Conservation (phyloP, 1,139 yeast genomes). For the Debaryomyces nepalensis region DNA sequence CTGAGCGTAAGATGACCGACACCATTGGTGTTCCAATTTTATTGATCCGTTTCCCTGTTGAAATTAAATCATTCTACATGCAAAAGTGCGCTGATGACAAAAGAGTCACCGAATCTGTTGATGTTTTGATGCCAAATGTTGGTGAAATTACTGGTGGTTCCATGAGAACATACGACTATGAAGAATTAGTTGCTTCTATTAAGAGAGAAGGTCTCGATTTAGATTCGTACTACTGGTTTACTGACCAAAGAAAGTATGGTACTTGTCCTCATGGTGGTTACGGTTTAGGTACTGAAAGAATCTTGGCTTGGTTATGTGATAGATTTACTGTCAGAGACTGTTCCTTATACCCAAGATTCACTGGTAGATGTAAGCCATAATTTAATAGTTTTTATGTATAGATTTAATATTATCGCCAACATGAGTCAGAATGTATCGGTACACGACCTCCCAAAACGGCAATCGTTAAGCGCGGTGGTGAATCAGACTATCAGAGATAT, state of each 20-base stretch:
- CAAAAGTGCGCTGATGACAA: conserved; percentile 87
- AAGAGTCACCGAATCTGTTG: conserved; percentile 96
- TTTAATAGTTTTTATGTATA: conserved; percentile 7
- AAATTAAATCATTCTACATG: conserved; percentile 97
- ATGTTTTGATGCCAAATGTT: conserved; percentile 97
- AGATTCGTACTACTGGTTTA: conserved; percentile 89
- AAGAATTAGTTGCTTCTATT: conserved; percentile 87
- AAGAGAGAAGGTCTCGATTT: conserved; percentile 88
- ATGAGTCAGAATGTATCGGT: conserved; percentile 1
- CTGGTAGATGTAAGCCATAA: conserved; percentile 96
- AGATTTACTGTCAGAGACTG: conserved; percentile 98
- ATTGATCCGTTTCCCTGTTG: conserved; percentile 93
- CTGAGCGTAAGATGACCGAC: conserved; percentile 98
- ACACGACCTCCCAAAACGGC: conserved; percentile 26
- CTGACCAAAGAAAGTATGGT: conserved; percentile 95
- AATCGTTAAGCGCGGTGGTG: conserved; percentile 42
- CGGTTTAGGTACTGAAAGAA: conserved; percentile 97
- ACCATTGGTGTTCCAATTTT: conserved; percentile 89
- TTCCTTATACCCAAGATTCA: conserved; percentile 94
- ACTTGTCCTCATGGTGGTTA: conserved; percentile 99
- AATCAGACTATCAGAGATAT: conserved; percentile 23
- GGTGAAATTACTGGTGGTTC: conserved; percentile 99
- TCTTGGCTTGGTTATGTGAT: conserved; percentile 97
- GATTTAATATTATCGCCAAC: conserved; percentile 2
- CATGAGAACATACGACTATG: conserved; percentile 87